Base-by-base conservation (phyloP, 805 yeast genomes). In the Ogataea chonburiensis region DNA sequence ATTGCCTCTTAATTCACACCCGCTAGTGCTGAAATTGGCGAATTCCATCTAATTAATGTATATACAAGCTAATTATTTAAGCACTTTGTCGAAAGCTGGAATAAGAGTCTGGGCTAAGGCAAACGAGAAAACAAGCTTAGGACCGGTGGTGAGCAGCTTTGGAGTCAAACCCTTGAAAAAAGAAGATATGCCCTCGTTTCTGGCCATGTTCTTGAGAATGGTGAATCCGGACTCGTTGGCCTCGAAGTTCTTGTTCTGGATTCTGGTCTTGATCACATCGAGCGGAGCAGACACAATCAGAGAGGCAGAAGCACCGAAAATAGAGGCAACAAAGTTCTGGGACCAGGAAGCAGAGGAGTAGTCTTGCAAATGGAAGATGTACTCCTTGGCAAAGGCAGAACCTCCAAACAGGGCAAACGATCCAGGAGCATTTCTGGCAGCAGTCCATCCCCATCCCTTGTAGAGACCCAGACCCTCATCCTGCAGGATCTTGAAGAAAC, bases 401-500 rank as follows among this genome's bases (percentile, higher is more conserved):
- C 98, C 99, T 52, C 99, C 99, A 52, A 93, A 93, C 40, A 93
- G 71, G 12, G 98, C 96, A 59, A 93, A 93, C 2, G 96, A 87
- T 42, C 99, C 99, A 24, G 99, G 99, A 2, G 98, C 97, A 62
- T 93, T 93, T 77, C 99, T 83, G 28, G 99, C 99, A 52, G 95
- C 95, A 42, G 99, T 93, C 99, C 99, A 93, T 41, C 97, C 98
- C 95, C 97, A 89, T 49, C 99, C 99, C 61, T 96, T 76, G 70
- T 93, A 93, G 52, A 93, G 72, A 16, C 93, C 87, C 42, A 87
- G 73, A 13, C 98, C 98, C 68, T 93, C 98, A 60, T 93, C 98
- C 38, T 71, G 58, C 43, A 93, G 60, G 56, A 93, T 86, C 64
- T 76, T 83, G 50, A 89, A 43, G 68, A 93, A 89, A 8, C 98